phyloP scores from a whole-genome alignment of 73 alveolate genomes.

The Urostyla sp. region DNA sequence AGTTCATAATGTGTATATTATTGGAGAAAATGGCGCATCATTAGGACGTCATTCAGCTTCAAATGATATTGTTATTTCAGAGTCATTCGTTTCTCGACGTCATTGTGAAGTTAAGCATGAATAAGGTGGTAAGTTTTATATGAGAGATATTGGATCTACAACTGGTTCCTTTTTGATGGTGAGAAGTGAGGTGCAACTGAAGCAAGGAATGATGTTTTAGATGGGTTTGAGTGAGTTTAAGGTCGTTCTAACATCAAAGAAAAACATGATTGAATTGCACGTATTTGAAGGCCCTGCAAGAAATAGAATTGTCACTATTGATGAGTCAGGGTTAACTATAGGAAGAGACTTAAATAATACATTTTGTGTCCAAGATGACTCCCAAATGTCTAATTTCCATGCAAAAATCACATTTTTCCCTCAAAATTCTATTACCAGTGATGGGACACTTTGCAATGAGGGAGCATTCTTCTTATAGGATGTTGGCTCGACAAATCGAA shows the following conservation, averaged over 20 bases:
- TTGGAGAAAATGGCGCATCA: conserved; percentile 83
- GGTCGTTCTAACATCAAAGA: conserved; percentile 62
- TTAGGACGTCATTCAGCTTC: conserved; percentile 88
- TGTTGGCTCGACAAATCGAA: conserved; percentile 84
- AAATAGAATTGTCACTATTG: conserved; percentile 58
- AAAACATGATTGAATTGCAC: conserved; percentile 58
- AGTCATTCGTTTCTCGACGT: conserved; percentile 79
- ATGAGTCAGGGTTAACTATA: conserved; percentile 62
- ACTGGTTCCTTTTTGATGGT: conserved; percentile 87
- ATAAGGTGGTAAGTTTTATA: conserved; percentile 48
- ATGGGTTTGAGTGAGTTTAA: conserved; percentile 84
- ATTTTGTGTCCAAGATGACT: conserved; percentile 75
- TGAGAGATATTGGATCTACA: conserved; percentile 84
- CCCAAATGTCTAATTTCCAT: conserved; percentile 79
- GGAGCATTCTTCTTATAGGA: conserved; percentile 67
- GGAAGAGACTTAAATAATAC: conserved; percentile 80
- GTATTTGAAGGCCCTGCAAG: conserved; percentile 85
- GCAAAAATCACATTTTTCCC: conserved; percentile 68
- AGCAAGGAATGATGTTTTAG: conserved; percentile 81
- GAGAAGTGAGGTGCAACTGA: conserved; percentile 65
- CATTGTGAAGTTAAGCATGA: conserved; percentile 79
- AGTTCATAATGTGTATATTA: conserved; percentile 76
- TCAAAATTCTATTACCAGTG: no score
- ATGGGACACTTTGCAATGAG: conserved; percentile 18
- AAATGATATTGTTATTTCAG: conserved; percentile 83